Percentiles rank a stretch among this genome's conserved stretches.
Evolutionary conservation across 1,139 yeast species (phyloP).

Genomic region (Spathaspora sp.): DNA sequence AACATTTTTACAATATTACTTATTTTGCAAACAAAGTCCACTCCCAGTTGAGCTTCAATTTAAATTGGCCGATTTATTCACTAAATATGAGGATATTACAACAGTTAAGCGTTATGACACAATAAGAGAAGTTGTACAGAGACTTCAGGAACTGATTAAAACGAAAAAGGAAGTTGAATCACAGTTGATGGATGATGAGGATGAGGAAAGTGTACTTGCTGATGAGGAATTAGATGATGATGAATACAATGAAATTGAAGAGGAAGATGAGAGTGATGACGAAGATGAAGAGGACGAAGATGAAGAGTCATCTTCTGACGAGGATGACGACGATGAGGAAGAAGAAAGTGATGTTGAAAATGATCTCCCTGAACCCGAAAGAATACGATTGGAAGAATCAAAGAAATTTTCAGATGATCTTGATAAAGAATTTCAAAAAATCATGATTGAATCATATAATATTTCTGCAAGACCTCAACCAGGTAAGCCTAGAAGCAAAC

Average conservation of each 20-base stretch:
- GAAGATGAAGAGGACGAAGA: conserved; percentile 20
- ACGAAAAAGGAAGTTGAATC: conserved; percentile 18
- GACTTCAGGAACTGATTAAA: conserved; percentile 30
- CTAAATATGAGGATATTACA: conserved; percentile 18
- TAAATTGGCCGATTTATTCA: conserved; percentile 47
- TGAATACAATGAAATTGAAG: conserved; percentile 19
- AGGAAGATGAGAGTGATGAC: conserved; percentile 18
- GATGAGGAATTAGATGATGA: conserved; percentile 19
- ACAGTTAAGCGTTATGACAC: conserved; percentile 37
- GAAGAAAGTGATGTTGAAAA: conserved; percentile 14
- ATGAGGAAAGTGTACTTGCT: conserved; percentile 13
- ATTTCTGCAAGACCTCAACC: conserved; percentile 12
- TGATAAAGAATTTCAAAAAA: conserved; percentile 52
- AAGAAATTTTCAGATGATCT: conserved; percentile 48
- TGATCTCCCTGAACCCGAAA: conserved; percentile 14
- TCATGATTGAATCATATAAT: conserved; percentile 51
- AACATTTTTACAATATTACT: conserved; percentile 71
- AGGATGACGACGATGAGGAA: conserved; percentile 13
- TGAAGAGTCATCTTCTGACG: conserved; percentile 15
- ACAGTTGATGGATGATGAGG: conserved; percentile 17
- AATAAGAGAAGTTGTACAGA: conserved; percentile 41
- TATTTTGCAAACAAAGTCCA: conserved; percentile 63
- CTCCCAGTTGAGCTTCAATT: conserved; percentile 67
- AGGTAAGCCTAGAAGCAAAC: conserved; percentile 12
- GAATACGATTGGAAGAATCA: conserved; percentile 32